A percentile compares a stretch with the other conserved stretches of the same genome.
These are phyloP conservation scores for Fraxinus pennsylvanica DNA, from an alignment of 257 asterid species.

Conservation along the genomic window DNA sequence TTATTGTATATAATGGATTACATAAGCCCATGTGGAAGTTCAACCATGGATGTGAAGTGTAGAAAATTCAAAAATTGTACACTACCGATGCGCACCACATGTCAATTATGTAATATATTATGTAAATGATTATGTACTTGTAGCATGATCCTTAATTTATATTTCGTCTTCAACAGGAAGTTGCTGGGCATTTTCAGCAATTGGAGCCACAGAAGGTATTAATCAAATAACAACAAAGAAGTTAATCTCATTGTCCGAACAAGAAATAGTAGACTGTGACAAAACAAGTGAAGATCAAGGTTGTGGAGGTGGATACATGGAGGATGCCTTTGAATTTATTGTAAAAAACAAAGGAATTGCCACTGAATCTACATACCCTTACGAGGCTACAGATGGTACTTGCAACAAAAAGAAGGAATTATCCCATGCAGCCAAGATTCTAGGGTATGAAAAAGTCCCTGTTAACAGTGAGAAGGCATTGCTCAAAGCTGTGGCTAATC, in stretches of 20 bases:
- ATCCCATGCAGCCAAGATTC: constrained; percentile 29
- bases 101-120: too few relatives aligned
- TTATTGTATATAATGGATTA: too few relatives aligned
- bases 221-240: constrained; percentile 24
- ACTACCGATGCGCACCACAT: too few relatives aligned
- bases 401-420: constrained; percentile 30
- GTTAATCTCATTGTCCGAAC: constrained; percentile 32
- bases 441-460: constrained; percentile 37
- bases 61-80: too few relatives aligned
- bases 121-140: too few relatives aligned
- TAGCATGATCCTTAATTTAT: too few relatives aligned
- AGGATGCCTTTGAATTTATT: constrained; percentile 40
- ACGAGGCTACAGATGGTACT: constrained; percentile 27
- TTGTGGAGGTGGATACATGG: constrained; percentile 41
- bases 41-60: too few relatives aligned
- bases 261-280: constrained; percentile 43
- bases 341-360: constrained; percentile 36
- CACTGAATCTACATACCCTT: constrained; percentile 36
- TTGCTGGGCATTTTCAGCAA: constrained; percentile 44
- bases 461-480: constrained; percentile 28
- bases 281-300: constrained; percentile 37
- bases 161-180: constrained; percentile 24
- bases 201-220: constrained; percentile 38
- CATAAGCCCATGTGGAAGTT: too few relatives aligned
- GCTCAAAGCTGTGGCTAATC: constrained; percentile 39